Percentiles rank a stretch among this genome's conserved stretches.
Evolutionary conservation across 2,329 filamentous ascomycete species (phyloP).

Genomic region (Nectriaceae sp.): DNA sequence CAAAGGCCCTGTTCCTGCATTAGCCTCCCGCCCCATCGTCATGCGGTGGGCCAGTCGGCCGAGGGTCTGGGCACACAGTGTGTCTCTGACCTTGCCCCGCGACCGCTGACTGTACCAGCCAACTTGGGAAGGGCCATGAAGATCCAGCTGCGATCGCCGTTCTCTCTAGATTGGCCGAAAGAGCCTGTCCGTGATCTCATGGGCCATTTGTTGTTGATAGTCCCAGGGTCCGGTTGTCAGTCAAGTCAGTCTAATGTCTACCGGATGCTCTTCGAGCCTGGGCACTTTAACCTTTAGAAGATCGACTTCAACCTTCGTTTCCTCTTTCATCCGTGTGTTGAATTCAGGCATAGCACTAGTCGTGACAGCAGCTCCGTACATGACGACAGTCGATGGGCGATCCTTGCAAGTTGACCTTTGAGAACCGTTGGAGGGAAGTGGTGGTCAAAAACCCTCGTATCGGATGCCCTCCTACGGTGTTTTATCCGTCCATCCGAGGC

Average conservation of each 20-base stretch:
- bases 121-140: not conserved
- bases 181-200: not conserved
- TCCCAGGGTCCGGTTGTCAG: no score
- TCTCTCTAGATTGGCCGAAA: slow-evolving; percentile 1
- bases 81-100: slow-evolving; percentile 6
- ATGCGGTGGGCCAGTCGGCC: slow-evolving; percentile 22
- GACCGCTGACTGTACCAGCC: slow-evolving; percentile 4
- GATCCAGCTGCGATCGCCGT: slow-evolving; percentile 14
- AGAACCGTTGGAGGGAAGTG: not conserved
- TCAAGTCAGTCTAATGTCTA: no score
- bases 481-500: not conserved
- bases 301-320: no score
- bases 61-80: slow-evolving; percentile 14
- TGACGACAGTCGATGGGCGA: not conserved
- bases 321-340: no score
- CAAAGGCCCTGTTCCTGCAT: slow-evolving; percentile 30
- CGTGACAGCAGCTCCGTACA: not conserved
- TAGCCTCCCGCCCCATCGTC: slow-evolving; percentile 26
- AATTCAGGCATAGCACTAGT: not conserved
- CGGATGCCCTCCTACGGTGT: not conserved
- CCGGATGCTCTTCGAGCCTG: no score
- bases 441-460: not conserved
- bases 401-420: not conserved
- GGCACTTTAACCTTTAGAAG: no score
- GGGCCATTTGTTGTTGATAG: no score